phyloP scores from a whole-genome alignment of 495 filamentous ascomycete species.

The Penicillium samsonianum region DNA sequence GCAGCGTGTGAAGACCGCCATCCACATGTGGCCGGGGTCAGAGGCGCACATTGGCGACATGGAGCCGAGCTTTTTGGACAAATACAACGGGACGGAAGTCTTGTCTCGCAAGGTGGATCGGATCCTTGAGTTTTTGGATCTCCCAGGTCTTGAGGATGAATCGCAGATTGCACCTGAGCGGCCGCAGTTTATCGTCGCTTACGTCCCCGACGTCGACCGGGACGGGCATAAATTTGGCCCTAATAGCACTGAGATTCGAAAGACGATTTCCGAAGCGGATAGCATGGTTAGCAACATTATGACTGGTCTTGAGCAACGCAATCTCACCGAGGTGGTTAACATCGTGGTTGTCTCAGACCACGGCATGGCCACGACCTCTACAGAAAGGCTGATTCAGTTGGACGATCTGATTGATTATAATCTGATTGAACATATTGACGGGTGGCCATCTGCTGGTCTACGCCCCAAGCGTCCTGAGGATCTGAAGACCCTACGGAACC shows the following conservation, averaged over 20 bases:
- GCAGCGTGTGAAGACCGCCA: slow-evolving; percentile 69
- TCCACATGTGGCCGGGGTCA: slow-evolving; percentile 99
- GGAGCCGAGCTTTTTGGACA: slow-evolving; percentile 77
- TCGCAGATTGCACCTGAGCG: slow-evolving; percentile 42
- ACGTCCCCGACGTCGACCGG: slow-evolving; percentile 86
- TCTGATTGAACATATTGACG: slow-evolving; percentile 81
- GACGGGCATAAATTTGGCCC: slow-evolving; percentile 88
- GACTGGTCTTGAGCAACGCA: slow-evolving; percentile 72
- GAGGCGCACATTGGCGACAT: slow-evolving; percentile 70
- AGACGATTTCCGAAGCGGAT: slow-evolving; percentile 75
- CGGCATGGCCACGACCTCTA: slow-evolving; percentile 92
- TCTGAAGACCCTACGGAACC: slow-evolving; percentile 43
- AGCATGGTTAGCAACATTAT: slow-evolving; percentile 75
- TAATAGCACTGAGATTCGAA: slow-evolving; percentile 85
- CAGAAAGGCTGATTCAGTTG: slow-evolving; percentile 81
- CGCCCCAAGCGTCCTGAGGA: slow-evolving; percentile 69
- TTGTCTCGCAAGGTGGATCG: slow-evolving; percentile 74
- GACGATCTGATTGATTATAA: slow-evolving; percentile 80
- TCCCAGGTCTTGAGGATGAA: slow-evolving; percentile 64
- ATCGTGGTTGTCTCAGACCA: slow-evolving; percentile 98
- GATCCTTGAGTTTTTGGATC: slow-evolving; percentile 77
- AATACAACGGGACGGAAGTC: slow-evolving; percentile 74
- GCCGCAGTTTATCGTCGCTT: slow-evolving; percentile 90
- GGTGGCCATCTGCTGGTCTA: slow-evolving; percentile 91
- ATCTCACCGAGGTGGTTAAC: slow-evolving; percentile 87